These are phyloP conservation scores for Sporisorium scitamineum DNA, from an alignment of 1,284 basidiomycete species.

Conservation along the genomic window DNA sequence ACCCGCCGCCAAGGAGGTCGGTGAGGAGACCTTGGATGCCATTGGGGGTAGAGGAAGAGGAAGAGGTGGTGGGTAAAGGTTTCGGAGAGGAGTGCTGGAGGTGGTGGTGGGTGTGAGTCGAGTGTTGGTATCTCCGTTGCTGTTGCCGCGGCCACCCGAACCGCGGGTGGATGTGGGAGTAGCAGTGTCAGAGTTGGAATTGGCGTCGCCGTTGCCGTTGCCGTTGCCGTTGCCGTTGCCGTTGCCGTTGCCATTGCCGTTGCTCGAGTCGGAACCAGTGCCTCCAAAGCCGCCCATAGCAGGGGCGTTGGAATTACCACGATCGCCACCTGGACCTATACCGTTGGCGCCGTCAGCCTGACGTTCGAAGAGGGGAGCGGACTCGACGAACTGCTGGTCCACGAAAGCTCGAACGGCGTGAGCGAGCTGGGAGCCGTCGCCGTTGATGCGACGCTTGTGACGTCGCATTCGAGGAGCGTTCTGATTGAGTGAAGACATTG, in stretches of 20 bases:
- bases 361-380: constrained; percentile 16
- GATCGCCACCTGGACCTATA: constrained; percentile 15
- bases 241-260: constrained; percentile 4
- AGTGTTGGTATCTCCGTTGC: background rate
- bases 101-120: constrained; percentile 19
- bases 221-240: too few species aligned
- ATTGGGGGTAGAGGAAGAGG: constrained; percentile 13
- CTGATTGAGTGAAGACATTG: constrained; percentile 23
- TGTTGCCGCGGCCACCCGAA: constrained; percentile 14
- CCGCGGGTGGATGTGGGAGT: constrained; percentile 23
- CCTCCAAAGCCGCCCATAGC: constrained; percentile 19
- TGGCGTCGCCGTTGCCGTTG: constrained; percentile 1
- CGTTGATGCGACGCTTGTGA: constrained; percentile 55
- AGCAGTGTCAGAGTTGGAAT: constrained; percentile 8
- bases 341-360: constrained; percentile 36
- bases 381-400: constrained; percentile 14
- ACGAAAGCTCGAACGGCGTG: constrained; percentile 33
- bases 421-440: constrained; percentile 39
- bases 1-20: background rate
- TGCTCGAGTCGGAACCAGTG: constrained; percentile 3
- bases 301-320: constrained; percentile 13
- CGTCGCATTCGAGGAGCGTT: constrained; percentile 48
- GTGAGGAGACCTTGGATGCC: background rate
- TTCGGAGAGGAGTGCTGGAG: constrained; percentile 14
- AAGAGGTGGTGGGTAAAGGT: constrained; percentile 19